phyloP scores from a whole-genome alignment of 2,329 filamentous ascomycete genomes.

The Verticillium nonalfalfae region DNA sequence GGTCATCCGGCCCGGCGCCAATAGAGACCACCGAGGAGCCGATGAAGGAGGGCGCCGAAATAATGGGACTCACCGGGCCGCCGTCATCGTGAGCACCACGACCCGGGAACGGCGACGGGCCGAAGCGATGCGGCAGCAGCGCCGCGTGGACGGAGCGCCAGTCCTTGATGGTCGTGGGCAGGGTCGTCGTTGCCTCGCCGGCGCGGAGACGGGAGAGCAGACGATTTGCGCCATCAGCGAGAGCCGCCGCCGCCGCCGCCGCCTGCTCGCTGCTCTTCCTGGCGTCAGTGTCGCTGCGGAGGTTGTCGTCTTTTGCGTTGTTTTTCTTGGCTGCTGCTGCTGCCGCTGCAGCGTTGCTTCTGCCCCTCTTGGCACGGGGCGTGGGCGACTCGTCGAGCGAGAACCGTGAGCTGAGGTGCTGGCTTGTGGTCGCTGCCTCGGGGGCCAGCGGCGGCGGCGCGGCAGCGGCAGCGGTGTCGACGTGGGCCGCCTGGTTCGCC shows the following conservation, averaged over 20 bases:
- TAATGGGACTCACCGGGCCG: background rate
- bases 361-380: too few relatives aligned
- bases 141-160: background rate
- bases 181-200: background rate
- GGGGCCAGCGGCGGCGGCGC: background rate
- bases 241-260: background rate
- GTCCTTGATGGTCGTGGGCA: background rate
- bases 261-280: too few relatives aligned
- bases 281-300: too few relatives aligned
- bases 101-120: background rate
- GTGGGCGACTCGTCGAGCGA: background rate
- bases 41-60: background rate
- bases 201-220: background rate
- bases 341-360: too few relatives aligned
- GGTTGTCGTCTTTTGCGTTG: too few relatives aligned
- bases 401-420: background rate
- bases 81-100: too few relatives aligned
- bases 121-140: background rate
- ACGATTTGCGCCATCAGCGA: background rate
- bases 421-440: background rate
- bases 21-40: background rate
- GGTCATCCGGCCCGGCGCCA: too few relatives aligned
- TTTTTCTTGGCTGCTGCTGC: too few relatives aligned
- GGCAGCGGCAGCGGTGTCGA: background rate
- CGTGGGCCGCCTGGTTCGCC: background rate